These are phyloP conservation scores for Sporisorium graminicola DNA, from an alignment of 1,284 basidiomycete species.

Conservation along the genomic window DNA sequence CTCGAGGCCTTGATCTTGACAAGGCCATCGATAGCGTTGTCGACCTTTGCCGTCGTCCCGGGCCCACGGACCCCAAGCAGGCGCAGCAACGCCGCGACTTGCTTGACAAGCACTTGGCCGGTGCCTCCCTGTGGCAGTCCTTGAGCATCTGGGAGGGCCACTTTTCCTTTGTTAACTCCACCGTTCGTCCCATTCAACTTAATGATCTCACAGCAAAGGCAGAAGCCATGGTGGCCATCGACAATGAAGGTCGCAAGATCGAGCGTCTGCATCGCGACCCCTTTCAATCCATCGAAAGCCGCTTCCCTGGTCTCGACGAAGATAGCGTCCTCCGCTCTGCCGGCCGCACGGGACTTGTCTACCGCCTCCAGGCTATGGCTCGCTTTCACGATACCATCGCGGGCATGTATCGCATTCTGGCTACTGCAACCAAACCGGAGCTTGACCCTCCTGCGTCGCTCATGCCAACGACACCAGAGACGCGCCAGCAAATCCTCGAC, in stretches of 20 bases:
- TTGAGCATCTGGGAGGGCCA: conserved; percentile 53
- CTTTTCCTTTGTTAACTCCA: conserved; percentile 46
- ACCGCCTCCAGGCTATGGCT: conserved; percentile 38
- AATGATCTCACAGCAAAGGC: conserved; percentile 22
- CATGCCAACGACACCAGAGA: conserved; percentile 28
- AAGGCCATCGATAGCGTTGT: conserved; percentile 40
- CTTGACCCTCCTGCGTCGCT: neutral
- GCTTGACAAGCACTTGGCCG: conserved; percentile 30
- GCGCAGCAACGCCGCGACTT: conserved; percentile 16
- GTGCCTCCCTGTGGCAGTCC: conserved; percentile 47
- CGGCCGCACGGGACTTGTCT: conserved; percentile 48
- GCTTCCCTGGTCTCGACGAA: conserved; percentile 50
- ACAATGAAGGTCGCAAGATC: conserved; percentile 41
- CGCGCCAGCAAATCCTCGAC: conserved; percentile 36
- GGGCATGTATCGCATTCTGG: conserved; percentile 45
- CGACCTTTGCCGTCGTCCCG: conserved; percentile 14
- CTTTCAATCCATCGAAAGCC: conserved; percentile 39
- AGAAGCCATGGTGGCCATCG: conserved; percentile 35
- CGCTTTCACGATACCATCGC: conserved; percentile 45
- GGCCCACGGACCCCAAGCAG: conserved; percentile 1
- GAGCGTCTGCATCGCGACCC: conserved; percentile 41
- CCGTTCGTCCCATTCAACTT: conserved; percentile 41
- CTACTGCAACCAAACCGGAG: conserved; percentile 18
- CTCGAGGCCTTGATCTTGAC: conserved; percentile 46
- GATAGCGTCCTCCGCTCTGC: conserved; percentile 46